Base-by-base conservation (phyloP, 164 flowering plant genomes). In the Magnolia officinalis region DNA sequence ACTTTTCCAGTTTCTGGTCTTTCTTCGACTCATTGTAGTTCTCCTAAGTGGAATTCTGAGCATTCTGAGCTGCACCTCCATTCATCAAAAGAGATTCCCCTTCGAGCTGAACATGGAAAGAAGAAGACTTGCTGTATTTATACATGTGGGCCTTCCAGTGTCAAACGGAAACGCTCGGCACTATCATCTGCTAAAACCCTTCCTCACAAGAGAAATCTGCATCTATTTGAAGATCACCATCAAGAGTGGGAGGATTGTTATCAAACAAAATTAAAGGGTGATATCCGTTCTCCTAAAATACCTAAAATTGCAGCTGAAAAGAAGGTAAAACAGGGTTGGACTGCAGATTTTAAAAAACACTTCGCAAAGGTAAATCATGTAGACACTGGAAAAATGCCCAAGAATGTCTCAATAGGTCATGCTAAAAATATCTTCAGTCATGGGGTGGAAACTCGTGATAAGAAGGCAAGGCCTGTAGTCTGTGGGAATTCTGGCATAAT, bases 401-500 rank as follows among this genome's bases (percentile, higher is more conserved):
- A 76, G 37, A 52, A 23, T 68, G 73, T 68, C 59, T 73, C 82
- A 23, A 65, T 67, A 26, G 71, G 70, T 26, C 66, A 67, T 52
- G 55, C 13, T 10, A 76, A 73, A 63, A 45, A 55, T 10, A 72
- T 72, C 68, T 79, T 72, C 45, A 70, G 70, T 78, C 50, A 11
- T 78, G 68, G 52, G 58, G 74, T 14, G 37, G 78, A 72, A 64
- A 61, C 50, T 20, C 74, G 31, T 72, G 65, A 72, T 50, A 68
- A 81, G 75, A 78, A 75, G 75, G 65, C 66, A 68, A 86, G 81
- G 75, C 92, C 90, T 49, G 78, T 85, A 26, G 90, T 87, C 6
- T 82, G 78, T 80, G 92, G 92, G 63, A 84, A 87, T 77, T 87
- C 76, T 77, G 95, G 95, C 61, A 83, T 87, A 69, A 87, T 90